Evolutionary conservation across 2,329 filamentous ascomycete genomes (phyloP).

Genomic region (Clonostachys byssicola): DNA sequence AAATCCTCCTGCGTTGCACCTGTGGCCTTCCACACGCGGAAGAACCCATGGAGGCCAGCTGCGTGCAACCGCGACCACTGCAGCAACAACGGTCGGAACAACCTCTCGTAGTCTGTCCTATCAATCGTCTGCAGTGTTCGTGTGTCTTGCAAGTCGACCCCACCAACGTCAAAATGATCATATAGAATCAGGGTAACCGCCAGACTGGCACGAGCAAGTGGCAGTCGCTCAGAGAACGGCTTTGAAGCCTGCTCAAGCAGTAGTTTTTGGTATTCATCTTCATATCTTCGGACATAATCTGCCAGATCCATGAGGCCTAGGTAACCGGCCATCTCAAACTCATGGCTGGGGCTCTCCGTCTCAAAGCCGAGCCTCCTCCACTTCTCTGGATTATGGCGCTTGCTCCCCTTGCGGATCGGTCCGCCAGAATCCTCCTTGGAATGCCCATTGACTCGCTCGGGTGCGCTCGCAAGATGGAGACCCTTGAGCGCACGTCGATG

Average conservation of each 20-base stretch:
- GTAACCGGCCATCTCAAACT: slow-evolving; percentile 84
- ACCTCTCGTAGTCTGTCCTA: slow-evolving; percentile 73
- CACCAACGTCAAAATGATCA: slow-evolving; percentile 93
- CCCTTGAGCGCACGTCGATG: slow-evolving; percentile 84
- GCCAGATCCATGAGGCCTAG: slow-evolving; percentile 96
- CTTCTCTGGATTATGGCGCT: slow-evolving; percentile 80
- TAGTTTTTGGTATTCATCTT: slow-evolving; percentile 89
- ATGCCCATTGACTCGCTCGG: slow-evolving; percentile 45
- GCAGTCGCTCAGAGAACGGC: slow-evolving; percentile 70
- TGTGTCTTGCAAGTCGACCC: slow-evolving; percentile 72
- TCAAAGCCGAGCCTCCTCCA: slow-evolving; percentile 92
- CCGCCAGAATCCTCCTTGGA: slow-evolving; percentile 28
- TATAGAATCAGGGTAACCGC: slow-evolving; percentile 85
- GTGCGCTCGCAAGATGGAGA: slow-evolving; percentile 77
- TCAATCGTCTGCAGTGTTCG: slow-evolving; percentile 74
- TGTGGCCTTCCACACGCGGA: slow-evolving; percentile 89
- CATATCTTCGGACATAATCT: slow-evolving; percentile 87
- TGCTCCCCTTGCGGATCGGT: slow-evolving; percentile 52
- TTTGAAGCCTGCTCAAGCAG: slow-evolving; percentile 82
- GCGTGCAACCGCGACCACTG: slow-evolving; percentile 93
- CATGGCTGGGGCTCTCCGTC: slow-evolving; percentile 78
- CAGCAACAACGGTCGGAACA: slow-evolving; percentile 82
- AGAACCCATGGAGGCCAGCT: slow-evolving; percentile 79
- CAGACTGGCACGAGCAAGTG: slow-evolving; percentile 80
- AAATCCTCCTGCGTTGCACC: slow-evolving; percentile 84